These are phyloP conservation scores for Ulota crispa DNA, from an alignment of 225 moss, liverwort and hornwort species.

Conservation along the genomic window DNA sequence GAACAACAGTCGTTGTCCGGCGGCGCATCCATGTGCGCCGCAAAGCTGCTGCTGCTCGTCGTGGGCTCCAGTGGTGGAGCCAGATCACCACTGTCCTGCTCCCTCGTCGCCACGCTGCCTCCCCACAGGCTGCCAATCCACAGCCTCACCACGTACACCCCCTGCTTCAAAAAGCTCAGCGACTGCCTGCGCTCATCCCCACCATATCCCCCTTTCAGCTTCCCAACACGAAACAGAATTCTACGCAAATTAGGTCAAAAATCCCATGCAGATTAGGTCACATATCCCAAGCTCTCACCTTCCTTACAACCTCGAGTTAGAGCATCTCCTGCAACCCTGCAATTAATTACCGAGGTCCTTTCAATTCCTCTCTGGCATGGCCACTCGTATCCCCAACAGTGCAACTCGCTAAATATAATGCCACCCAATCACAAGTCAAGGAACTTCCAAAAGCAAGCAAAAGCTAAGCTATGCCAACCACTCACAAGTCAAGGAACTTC, in stretches of 20 bases:
- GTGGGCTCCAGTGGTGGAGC: slow-evolving; percentile 47
- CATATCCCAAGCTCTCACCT: neutral
- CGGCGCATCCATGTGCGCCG: slow-evolving; percentile 77
- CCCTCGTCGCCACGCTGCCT: slow-evolving; percentile 53
- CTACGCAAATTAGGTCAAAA: neutral
- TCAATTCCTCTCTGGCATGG: no score
- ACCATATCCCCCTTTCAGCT: neutral
- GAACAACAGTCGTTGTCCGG: slow-evolving; percentile 88
- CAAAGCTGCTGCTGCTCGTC: slow-evolving; percentile 49
- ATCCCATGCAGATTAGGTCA: neutral
- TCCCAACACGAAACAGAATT: neutral
- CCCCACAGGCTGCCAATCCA: slow-evolving; percentile 73
- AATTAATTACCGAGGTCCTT: no score
- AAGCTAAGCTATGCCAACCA: no score
- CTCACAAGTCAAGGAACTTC: no score
- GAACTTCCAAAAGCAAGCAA: no score
- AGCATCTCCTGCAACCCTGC: no score
- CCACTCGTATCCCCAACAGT: no score
- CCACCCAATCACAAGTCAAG: no score
- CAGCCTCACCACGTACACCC: slow-evolving; percentile 58
- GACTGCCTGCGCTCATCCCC: slow-evolving; percentile 59
- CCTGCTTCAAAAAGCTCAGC: slow-evolving; percentile 73
- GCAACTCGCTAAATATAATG: no score
- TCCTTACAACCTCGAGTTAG: neutral
- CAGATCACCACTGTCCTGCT: slow-evolving; percentile 42